phyloP scores from a whole-genome alignment of 805 yeast species.

The Blastobotrys peoriensis region DNA sequence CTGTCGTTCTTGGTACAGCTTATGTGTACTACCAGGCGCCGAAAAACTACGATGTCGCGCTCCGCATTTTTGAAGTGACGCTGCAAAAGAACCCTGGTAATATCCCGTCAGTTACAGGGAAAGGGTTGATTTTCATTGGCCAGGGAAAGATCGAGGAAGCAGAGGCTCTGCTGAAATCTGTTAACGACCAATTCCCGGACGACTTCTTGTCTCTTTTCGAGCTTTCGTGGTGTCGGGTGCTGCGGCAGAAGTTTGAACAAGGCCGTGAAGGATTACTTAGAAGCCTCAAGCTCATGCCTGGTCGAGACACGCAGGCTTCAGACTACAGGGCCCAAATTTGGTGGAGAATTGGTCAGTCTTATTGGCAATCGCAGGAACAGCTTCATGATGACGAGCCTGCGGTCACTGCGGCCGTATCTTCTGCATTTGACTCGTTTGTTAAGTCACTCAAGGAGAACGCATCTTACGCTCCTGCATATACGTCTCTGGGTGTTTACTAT shows the following conservation, averaged over 20 bases:
- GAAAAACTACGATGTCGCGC: conserved; percentile 71
- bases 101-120: conserved; percentile 68
- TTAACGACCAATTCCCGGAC: conserved; percentile 43
- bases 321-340: conserved; percentile 54
- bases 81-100: conserved; percentile 42
- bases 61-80: conserved; percentile 61
- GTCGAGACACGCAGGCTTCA: conserved; percentile 45
- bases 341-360: conserved; percentile 73
- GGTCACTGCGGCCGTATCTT: conserved; percentile 34
- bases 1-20: conserved; percentile 63
- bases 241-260: conserved; percentile 40
- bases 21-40: conserved; percentile 89
- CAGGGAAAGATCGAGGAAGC: conserved; percentile 56
- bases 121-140: conserved; percentile 70
- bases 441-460: conserved; percentile 58
- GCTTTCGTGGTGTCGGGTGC: conserved; percentile 71
- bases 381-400: conserved; percentile 23
- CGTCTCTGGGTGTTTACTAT: conserved; percentile 75
- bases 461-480: conserved; percentile 70
- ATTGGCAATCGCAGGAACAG: conserved; percentile 32
- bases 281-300: conserved; percentile 41
- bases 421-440: conserved; percentile 50
- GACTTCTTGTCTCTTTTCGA: conserved; percentile 60
- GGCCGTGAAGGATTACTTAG: conserved; percentile 50
- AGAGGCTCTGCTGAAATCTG: conserved; percentile 42